Evolutionary conservation across 2,329 filamentous ascomycete species (phyloP), one percentile per base, ranked within the genome.

Genomic region (Phialophora tarda): DNA sequence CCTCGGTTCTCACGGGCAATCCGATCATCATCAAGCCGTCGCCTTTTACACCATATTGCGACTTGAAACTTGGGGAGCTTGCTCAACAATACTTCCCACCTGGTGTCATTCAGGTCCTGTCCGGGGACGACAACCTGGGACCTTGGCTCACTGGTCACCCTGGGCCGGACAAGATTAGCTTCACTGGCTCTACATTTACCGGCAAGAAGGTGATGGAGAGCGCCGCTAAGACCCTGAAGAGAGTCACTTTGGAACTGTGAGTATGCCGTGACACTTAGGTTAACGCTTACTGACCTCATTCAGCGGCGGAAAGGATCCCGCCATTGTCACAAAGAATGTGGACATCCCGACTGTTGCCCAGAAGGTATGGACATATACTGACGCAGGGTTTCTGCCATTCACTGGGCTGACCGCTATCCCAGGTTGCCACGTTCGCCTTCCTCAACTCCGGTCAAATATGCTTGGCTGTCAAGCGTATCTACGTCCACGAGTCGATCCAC

Each of bases 141-240:
- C 85, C 84, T 0, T 82, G 81, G 81, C 74, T 89, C 59, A 88
- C 85, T 0, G 75, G 74, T n/a, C 87, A 89, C 71, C 85, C 85
- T 0, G 84, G 81, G 23, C 82, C 89, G 63, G 81, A 83, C 64
- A 89, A 88, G 80, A 84, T 90, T 73, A 82, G 80, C 70, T 90
- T 90, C 76, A 89, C 88, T 0, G 87, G 88, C 2, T 88, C 85
- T 11, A 85, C 81, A 6, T 79, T 80, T 0, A 88, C 85, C 0
- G 87, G 87, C 10, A 88, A 88, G 79, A 83, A 82, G 74, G 84
- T 89, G 62, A 84, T 87, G 81, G 82, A 81, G 63, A 82, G 80
- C n/a, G 82, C 81, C 60, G 79, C 83, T 26, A 81, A 82, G 73
- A 86, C 85, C 0, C 76, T 89, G 28, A 89, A 88, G 80, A 79